phyloP scores from a whole-genome alignment of 208 protist genomes.

The Trypanosoma caninum region DNA sequence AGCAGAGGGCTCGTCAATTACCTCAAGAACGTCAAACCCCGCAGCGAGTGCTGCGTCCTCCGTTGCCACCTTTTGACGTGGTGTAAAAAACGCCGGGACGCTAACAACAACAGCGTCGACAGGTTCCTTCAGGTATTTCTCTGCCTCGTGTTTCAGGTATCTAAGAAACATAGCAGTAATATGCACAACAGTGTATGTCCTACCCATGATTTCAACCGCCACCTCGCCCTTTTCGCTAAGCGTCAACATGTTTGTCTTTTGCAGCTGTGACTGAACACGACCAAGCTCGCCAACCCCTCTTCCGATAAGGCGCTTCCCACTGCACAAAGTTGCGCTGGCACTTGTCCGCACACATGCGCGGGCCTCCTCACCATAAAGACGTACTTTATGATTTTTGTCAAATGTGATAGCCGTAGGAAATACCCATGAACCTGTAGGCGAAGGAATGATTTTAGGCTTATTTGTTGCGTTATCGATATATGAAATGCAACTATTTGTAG shows the following conservation, averaged over 20 bases:
- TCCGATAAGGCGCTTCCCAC: constrained; percentile 89
- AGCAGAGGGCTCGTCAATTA: constrained; percentile 92
- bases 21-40: constrained; percentile 89
- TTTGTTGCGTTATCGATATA: constrained; percentile 78
- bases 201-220: constrained; percentile 85
- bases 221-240: constrained; percentile 86
- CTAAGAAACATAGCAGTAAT: constrained; percentile 93
- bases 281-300: constrained; percentile 83
- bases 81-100: constrained; percentile 92
- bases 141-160: constrained; percentile 85
- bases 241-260: constrained; percentile 87
- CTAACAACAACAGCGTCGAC: constrained; percentile 86
- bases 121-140: constrained; percentile 77
- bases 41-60: constrained; percentile 89
- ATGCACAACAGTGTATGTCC: constrained; percentile 89
- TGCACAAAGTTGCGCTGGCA: constrained; percentile 86
- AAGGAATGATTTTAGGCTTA: constrained; percentile 88
- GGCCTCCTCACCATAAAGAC: constrained; percentile 87
- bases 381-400: constrained; percentile 85
- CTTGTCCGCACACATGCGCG: constrained; percentile 82
- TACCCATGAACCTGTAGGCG: constrained; percentile 89
- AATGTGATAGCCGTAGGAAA: constrained; percentile 90
- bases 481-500: constrained; percentile 96
- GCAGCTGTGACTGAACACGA: constrained; percentile 69
- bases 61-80: constrained; percentile 90